Evolutionary conservation across 257 asterid species (phyloP).

Genomic region (Gentiana dahurica): DNA sequence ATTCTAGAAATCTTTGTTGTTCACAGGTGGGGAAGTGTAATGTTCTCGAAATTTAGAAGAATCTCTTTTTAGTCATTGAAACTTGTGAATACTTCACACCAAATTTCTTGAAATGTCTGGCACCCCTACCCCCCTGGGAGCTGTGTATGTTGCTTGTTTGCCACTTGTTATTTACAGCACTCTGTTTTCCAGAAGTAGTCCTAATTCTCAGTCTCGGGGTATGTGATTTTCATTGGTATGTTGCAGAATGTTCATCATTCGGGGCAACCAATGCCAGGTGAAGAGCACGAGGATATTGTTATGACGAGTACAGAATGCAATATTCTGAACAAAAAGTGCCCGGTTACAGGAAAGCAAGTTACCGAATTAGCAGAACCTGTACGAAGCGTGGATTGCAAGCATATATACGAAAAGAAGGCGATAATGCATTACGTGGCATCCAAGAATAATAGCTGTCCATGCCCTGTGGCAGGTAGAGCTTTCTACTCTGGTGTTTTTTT

Average conservation of each 20-base stretch:
- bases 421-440: constrained; percentile 46
- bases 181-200: background rate
- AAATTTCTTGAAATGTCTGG: background rate
- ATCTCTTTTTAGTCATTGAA: too few species aligned
- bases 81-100: too few species aligned
- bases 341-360: constrained; percentile 74
- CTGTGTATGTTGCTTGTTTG: background rate
- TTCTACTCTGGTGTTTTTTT: background rate
- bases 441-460: constrained; percentile 25
- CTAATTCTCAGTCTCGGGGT: background rate
- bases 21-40: background rate
- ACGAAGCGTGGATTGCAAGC: constrained; percentile 93
- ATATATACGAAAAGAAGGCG: constrained; percentile 59
- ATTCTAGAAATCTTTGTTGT: background rate
- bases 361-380: constrained; percentile 71
- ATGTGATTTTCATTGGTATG: constrained; percentile 12
- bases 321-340: constrained; percentile 60
- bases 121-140: background rate
- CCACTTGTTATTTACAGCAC: background rate
- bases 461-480: constrained; percentile 71
- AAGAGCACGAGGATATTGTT: constrained; percentile 89
- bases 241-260: constrained; percentile 85
- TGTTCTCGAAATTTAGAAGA: too few species aligned
- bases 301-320: constrained; percentile 73
- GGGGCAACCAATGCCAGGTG: constrained; percentile 97